Base-by-base conservation (phyloP, 1,139 yeast genomes). In the Debaryomyces fabryi region DNA sequence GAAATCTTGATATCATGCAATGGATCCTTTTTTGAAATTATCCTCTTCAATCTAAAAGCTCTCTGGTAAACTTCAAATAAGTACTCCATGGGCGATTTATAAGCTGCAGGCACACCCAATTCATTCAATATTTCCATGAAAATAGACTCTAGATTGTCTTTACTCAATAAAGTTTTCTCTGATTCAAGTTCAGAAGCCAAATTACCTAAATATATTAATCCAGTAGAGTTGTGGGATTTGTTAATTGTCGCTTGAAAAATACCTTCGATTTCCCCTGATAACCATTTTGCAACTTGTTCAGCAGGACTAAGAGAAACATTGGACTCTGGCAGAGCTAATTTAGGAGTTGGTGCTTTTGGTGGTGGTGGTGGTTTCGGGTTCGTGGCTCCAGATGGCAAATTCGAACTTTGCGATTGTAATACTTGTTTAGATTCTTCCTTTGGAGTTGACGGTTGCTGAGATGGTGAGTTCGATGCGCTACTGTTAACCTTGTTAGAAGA, bases 81-180 rank as follows among this genome's bases (percentile, higher is more conserved):
- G 58, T 80, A 84, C 30, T 68, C 73, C 42, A 82, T 68, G 2
- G 86, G 77, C 32, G 62, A 43, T 40, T 54, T 62, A 49, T 49
- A 56, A 21, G 56, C 42, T 3, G 53, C 53, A 2, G 73, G 72
- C 16, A 69, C 64, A 0, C 88, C 88, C 37, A 65, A 54, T 49
- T 82, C 86, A 1, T 85, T 74, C 40, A 84, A 65, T 18, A 79
- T 62, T 52, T 83, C 86, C 69, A 83, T 75, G 49, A 82, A 74
- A 1, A 79, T 67, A 4, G 78, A 68, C 54, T 84, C 88, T 44
- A 75, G 53, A 46, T 64, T 64, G 20, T 65, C 67, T 25, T 55
- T 63, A 4, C 60, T 49, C 18, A 74, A 58, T 2, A 57, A 49
- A 2, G 62, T 56, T 10, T 56, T 53, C 2, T 62, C 59, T 10